Evolutionary conservation across 208 protist species (phyloP).

Genomic region (Crithidia mellificae): DNA sequence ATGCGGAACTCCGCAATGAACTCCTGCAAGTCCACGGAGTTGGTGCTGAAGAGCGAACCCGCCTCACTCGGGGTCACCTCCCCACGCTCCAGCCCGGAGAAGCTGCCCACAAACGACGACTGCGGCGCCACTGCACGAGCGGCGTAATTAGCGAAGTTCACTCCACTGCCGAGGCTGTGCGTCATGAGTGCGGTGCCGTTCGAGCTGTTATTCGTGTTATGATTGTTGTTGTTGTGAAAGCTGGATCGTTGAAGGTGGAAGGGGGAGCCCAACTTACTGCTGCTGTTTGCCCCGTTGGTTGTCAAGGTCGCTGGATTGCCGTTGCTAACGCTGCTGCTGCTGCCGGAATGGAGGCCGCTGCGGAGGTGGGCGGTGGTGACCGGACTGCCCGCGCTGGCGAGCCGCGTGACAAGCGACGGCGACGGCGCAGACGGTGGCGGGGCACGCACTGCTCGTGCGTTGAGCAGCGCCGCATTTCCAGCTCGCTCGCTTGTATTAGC

Average conservation of each 20-base stretch:
- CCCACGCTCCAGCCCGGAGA: conserved; percentile 23
- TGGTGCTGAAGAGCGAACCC: conserved; percentile 54
- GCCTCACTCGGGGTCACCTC: conserved; percentile 48
- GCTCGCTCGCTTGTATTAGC: not conserved
- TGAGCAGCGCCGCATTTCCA: not conserved
- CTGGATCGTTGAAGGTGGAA: conserved; percentile 6
- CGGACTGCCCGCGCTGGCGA: conserved; percentile 4
- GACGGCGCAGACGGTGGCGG: conserved; percentile 17
- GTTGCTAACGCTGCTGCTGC: not conserved
- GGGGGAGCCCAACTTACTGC: conserved; percentile 17
- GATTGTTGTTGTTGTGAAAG: not conserved
- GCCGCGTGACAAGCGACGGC: conserved; percentile 7
- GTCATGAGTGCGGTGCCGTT: not conserved
- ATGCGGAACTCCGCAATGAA: conserved; percentile 70
- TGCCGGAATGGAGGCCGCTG: conserved; percentile 8
- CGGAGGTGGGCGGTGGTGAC: not conserved
- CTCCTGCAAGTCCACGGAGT: conserved; percentile 68
- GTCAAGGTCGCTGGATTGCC: not conserved
- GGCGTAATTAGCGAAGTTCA: not conserved
- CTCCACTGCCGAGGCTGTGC: not conserved
- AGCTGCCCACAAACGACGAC: conserved; percentile 18
- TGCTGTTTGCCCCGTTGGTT: not conserved
- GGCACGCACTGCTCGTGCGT: conserved; percentile 1
- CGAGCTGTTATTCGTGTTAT: not conserved
- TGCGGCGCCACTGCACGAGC: not conserved